Evolutionary conservation across 306 rosid genomes (phyloP).

Genomic region (Begonia masoniana): DNA sequence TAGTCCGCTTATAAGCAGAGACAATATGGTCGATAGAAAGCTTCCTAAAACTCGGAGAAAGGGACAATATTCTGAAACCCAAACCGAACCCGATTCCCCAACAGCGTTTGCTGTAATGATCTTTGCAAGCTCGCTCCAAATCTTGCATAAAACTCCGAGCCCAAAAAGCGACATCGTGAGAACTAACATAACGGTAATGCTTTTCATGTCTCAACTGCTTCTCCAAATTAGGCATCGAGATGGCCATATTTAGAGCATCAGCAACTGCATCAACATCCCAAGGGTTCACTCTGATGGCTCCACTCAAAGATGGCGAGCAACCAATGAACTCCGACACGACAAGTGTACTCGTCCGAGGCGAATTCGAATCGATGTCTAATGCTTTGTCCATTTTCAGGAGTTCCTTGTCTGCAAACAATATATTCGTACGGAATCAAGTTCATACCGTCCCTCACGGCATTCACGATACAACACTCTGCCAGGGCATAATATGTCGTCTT

Average conservation of each 20-base stretch:
- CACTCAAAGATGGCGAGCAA: constrained; percentile 84
- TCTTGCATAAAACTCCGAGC: constrained; percentile 51
- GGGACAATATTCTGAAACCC: constrained; percentile 59
- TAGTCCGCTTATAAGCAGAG: constrained; percentile 53
- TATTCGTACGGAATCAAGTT: constrained; percentile 70
- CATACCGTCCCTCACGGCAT: constrained; percentile 82
- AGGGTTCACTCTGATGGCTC: constrained; percentile 82
- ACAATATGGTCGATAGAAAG: constrained; percentile 45
- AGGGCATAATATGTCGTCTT: constrained; percentile 57
- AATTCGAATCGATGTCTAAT: constrained; percentile 17
- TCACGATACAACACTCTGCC: constrained; percentile 82
- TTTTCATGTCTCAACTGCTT: constrained; percentile 67
- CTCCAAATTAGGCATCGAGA: constrained; percentile 41
- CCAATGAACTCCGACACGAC: constrained; percentile 86
- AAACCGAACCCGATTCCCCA: constrained; percentile 87
- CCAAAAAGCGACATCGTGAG: constrained; percentile 89
- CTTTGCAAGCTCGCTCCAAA: constrained; percentile 60
- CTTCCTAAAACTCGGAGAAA: constrained; percentile 78
- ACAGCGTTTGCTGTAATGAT: constrained; percentile 44
- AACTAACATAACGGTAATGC: constrained; percentile 61
- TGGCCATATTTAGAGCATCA: constrained; percentile 56
- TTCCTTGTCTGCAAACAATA: constrained; percentile 67
- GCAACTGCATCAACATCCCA: constrained; percentile 72
- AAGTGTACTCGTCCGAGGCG: constrained; percentile 48
- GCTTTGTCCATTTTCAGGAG: constrained; percentile 33